Evolutionary conservation across 495 filamentous ascomycete genomes (phyloP).

Genomic region (Cercophora newfieldiana): DNA sequence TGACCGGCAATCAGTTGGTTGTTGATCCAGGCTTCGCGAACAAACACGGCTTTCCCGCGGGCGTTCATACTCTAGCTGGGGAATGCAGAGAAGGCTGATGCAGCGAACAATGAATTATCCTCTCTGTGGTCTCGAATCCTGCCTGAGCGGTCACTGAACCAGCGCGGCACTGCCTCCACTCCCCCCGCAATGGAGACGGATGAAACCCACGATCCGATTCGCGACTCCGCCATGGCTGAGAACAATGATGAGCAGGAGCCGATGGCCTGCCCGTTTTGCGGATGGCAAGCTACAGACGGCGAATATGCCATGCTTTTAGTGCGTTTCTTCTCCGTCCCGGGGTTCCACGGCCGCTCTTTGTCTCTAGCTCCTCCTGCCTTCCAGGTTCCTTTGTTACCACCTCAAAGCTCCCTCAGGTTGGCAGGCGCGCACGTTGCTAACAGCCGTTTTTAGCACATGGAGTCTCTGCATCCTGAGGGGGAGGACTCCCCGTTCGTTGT

Average conservation of each 20-base stretch:
- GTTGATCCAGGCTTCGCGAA: neutral
- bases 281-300: constrained; percentile 26
- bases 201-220: neutral
- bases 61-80: neutral
- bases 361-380: neutral
- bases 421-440: neutral
- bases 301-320: constrained; percentile 37
- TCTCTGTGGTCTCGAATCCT: neutral
- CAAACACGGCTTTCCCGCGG: neutral
- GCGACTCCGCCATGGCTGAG: neutral
- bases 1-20: neutral
- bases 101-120: neutral
- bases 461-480: constrained; percentile 54
- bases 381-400: neutral
- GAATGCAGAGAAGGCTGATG: neutral
- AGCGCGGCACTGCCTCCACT: neutral
- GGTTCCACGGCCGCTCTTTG: neutral
- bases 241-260: neutral
- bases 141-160: neutral
- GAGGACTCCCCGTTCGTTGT: constrained; percentile 54
- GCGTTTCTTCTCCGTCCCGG: constrained; percentile 9
- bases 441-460: constrained; percentile 51
- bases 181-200: neutral
- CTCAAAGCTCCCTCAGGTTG: neutral
- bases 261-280: constrained; percentile 35